These are phyloP conservation scores for Colletotrichum sp. DNA, from an alignment of 2,329 filamentous ascomycete species.

Conservation along the genomic window DNA sequence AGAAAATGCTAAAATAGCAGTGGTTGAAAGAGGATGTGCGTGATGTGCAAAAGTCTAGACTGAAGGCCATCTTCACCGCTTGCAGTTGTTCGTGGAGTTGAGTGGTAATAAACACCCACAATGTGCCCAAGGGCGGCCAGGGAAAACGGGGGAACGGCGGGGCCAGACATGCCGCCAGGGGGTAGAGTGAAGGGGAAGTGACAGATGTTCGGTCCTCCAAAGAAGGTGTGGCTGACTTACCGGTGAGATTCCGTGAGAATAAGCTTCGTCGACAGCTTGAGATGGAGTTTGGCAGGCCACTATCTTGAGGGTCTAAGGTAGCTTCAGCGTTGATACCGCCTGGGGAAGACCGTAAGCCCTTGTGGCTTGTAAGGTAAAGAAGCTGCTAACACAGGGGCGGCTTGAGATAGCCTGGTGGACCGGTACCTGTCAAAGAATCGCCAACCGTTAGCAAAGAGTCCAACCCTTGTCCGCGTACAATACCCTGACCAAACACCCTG, in stretches of 20 bases:
- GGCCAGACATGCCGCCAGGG: neutral
- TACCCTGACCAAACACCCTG: neutral
- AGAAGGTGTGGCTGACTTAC: conserved; percentile 12
- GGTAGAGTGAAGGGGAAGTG: neutral
- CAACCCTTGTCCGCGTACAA: neutral
- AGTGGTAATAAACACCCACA: neutral
- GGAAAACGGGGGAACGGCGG: neutral
- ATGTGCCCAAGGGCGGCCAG: neutral
- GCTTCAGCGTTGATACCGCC: conserved; percentile 5
- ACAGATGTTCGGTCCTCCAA: neutral
- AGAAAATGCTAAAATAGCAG: neutral
- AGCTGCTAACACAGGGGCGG: neutral
- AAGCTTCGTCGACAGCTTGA: conserved; percentile 16
- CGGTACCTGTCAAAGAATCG: conserved; percentile 21
- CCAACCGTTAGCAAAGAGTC: conserved; percentile 10
- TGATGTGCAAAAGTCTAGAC: conserved; percentile 13
- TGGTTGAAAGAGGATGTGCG: conserved; percentile 3
- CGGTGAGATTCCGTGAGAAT: neutral
- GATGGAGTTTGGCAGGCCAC: neutral
- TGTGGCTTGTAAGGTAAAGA: neutral
- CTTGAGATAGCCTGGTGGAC: conserved; percentile 11
- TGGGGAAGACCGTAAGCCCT: neutral
- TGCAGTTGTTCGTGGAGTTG: neutral
- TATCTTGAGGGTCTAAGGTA: neutral
- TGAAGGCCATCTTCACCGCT: conserved; percentile 14